Base-by-base conservation (phyloP, 495 filamentous ascomycete species). In the Durotheca rogersii region DNA sequence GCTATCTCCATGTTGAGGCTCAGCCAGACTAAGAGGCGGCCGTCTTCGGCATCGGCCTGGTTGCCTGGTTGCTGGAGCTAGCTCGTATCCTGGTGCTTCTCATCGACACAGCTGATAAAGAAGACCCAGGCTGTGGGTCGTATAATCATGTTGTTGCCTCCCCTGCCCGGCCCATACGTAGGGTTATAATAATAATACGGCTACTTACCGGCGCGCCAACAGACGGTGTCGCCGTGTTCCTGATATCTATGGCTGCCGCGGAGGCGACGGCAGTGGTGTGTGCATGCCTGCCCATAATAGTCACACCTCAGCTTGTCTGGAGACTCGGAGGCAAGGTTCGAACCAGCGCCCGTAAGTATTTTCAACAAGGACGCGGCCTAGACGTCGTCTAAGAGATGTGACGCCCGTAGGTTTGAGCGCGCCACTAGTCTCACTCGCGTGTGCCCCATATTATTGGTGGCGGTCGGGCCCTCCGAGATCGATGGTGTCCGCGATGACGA, bases 71-170 rank as follows among this genome's bases (percentile, higher is more conserved):
- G 35, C 47, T 67, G 11, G 58, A 64, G 45, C 29, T 65, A 20
- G 51, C 21, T 25, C 53, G 57, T n/a, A 35, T 62, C 0, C 33
- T 61, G n/a, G 53, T 42, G 1, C 54, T 62, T 7, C 33, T 58
- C 19, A 40, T 59, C 18, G 59, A 58, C 12, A 67, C 64, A 1
- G 62, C 65, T 23, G 64, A 65, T 16, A 58, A 62, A 25, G 41
- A 41, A 7, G 64, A 67, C 17, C 62, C 64, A 16, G 63, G 62
- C 32, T 67, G 64, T 67, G 47, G 61, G 64, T 47, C 38, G 34
- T n/a, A 21, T 33, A 33, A 34, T 10, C 33, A 3, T 23, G 1
- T 9, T 19, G 14, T 41, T 25, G 3, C 12, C 9, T 12, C 15
- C 14, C 32, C 12, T 27, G 30, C 2, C 11, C 2, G 14, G 20